Base-by-base conservation (phyloP, 2,329 filamentous ascomycete genomes). In the Talaromyces sp. region DNA sequence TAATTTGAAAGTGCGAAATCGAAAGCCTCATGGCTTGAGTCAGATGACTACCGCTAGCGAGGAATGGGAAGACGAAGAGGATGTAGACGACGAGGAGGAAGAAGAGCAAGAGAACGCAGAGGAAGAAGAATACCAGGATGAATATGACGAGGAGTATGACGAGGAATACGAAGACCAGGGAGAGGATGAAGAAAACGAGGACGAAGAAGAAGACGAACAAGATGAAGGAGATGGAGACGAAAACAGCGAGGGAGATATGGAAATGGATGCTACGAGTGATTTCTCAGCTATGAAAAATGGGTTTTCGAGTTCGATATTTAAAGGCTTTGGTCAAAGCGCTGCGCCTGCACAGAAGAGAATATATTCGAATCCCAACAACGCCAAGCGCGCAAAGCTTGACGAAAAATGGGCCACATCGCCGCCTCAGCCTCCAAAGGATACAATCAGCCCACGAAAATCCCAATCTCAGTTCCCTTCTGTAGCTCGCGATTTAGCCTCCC, bases 381-480 rank as follows among this genome's bases (percentile, higher is more conserved):
- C 73, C 3, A 76, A 76, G 58, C 71, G 75, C 31, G 73, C 75
- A 15, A 76, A 73, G 56, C 68, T 76, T 8, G 70, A 75, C 46
- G 74, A 76, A 56, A 63, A 63, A 46, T 75, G 74, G 73, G 67
- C 66, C 1, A 65, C 65, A 15, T 68, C 69, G 43, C 70, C 71
- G 1, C 70, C 70, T 13, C 33, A 69, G 17, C 66, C 65, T 60
- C 67, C 64, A 57, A 74, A 74, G 28, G 63, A 63, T n/a, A 69
- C 67, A 45, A 63, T 74, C 15, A 70, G 66, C 10, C 71, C 37
- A 76, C 73, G 63, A 66, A 76, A 62, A 17, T 81, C 80, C 50
- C 81, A 84, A 8, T 85, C 86, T 53, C 83, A 84, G 45, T 88
- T 91, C 66, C 81, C 85, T 3, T 77, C 82, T 6, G 84, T 96